Conservation (phyloP, 2,329 filamentous ascomycete genomes). For the Cytospora mali region DNA sequence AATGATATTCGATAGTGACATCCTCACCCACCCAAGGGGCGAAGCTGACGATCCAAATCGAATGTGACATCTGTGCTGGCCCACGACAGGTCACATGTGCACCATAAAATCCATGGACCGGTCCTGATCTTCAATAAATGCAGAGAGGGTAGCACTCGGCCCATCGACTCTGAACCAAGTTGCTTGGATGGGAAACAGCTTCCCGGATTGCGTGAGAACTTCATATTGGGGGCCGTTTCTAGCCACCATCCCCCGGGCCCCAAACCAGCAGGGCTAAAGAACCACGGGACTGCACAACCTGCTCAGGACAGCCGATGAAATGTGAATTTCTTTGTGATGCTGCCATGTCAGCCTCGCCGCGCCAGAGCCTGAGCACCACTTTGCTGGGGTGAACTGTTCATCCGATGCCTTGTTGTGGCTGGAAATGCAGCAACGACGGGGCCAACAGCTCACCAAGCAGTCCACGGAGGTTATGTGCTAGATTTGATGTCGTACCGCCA, state of each 20-base stretch:
- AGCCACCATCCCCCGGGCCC: conserved; percentile 20
- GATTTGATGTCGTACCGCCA: not conserved
- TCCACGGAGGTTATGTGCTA: not conserved
- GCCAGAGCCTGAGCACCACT: not conserved
- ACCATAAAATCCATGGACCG: conserved; percentile 1
- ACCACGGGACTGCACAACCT: conserved; percentile 24
- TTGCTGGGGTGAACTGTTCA: conserved; percentile 1
- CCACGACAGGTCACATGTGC: not conserved
- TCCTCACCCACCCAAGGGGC: not conserved
- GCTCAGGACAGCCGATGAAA: conserved; percentile 13
- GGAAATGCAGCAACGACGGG: conserved; percentile 5
- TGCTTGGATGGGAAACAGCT: conserved; percentile 1
- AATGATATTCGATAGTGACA: conserved; percentile 17
- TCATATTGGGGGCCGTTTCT: conserved; percentile 15
- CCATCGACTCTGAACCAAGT: conserved; percentile 10
- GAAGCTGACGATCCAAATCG: conserved; percentile 10
- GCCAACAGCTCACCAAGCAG: conserved; percentile 5
- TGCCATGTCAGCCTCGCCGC: conserved; percentile 21
- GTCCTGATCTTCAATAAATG: conserved; percentile 8
- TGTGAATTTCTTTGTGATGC: conserved; percentile 7
- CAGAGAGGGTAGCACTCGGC: conserved; percentile 14
- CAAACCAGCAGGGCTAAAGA: conserved; percentile 24
- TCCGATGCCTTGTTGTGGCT: conserved; percentile 18
- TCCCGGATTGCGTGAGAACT: conserved; percentile 4
- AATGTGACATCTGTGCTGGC: not conserved